These are phyloP conservation scores for Mrakiaceae sp. DNA, from an alignment of 1,284 basidiomycete genomes.

Conservation along the genomic window DNA sequence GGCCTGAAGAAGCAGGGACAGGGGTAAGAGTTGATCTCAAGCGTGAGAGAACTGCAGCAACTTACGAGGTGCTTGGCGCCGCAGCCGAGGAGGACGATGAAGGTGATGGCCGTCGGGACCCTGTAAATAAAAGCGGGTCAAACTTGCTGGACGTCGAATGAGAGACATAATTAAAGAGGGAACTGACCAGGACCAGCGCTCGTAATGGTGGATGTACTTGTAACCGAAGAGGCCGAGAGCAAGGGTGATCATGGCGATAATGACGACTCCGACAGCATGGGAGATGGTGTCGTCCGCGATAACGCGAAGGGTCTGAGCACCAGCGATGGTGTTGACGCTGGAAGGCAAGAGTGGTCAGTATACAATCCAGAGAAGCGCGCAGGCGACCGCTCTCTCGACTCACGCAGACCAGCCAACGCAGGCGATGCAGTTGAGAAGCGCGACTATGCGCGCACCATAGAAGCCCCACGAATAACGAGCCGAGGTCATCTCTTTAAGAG, in stretches of 20 bases:
- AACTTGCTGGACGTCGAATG: not conserved
- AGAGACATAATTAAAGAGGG: not conserved
- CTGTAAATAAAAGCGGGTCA: constrained; percentile 9
- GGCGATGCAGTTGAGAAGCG: constrained; percentile 21
- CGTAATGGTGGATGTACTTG: constrained; percentile 35
- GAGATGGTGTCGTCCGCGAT: constrained; percentile 30
- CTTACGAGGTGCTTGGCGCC: constrained; percentile 24
- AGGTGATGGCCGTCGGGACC: constrained; percentile 37
- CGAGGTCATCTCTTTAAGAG: constrained; percentile 29
- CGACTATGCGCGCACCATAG: constrained; percentile 20
- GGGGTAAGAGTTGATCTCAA: too few species aligned
- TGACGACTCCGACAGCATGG: constrained; percentile 28
- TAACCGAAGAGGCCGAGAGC: constrained; percentile 38
- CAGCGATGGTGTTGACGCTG: constrained; percentile 34
- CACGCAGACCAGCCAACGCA: constrained; percentile 29
- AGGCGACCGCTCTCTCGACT: too few species aligned
- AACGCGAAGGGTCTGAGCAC: constrained; percentile 26
- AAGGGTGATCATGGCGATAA: constrained; percentile 34
- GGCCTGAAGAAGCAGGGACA: not conserved
- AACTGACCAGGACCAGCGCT: constrained; percentile 18
- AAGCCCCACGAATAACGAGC: constrained; percentile 35
- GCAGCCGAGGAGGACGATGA: constrained; percentile 30
- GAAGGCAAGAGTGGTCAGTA: too few species aligned
- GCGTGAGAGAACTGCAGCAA: too few species aligned
- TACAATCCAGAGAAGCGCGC: too few species aligned